Evolutionary conservation across 805 yeast genomes (phyloP).

Genomic region (Metschnikowia aberdeeniae): DNA sequence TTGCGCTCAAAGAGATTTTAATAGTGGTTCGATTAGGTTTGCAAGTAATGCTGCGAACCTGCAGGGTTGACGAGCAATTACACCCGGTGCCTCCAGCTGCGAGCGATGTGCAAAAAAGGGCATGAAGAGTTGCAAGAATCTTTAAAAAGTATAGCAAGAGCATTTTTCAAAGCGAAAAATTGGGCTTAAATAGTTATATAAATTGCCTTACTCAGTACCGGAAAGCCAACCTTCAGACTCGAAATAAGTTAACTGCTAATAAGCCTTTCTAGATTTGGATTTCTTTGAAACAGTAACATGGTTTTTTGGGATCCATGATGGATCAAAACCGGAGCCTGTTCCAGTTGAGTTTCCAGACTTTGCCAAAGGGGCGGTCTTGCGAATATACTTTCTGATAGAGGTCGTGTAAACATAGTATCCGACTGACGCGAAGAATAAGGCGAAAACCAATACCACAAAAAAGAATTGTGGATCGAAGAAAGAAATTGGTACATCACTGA

Average conservation of each 20-base stretch:
- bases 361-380: conserved; percentile 30
- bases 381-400: conserved; percentile 44
- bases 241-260: conserved; percentile 1
- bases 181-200: too few species aligned
- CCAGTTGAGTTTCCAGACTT: conserved; percentile 13
- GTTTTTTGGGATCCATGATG: conserved; percentile 15
- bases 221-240: too few species aligned
- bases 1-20: conserved; percentile 17
- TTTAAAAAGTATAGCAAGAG: too few species aligned
- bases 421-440: conserved; percentile 14
- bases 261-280: conserved; percentile 14
- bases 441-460: conserved; percentile 53
- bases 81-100: not conserved
- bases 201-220: too few species aligned
- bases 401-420: conserved; percentile 45
- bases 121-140: not conserved
- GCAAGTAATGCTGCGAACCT: conserved; percentile 3
- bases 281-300: conserved; percentile 11
- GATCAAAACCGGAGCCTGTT: conserved; percentile 12
- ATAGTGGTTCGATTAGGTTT: not conserved
- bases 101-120: not conserved
- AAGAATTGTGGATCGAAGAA: conserved; percentile 70
- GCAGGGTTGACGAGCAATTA: conserved; percentile 1
- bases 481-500: conserved; percentile 65
- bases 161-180: too few species aligned